Evolutionary conservation across 805 yeast species (phyloP), one percentile per base, ranked within the genome.

Genomic region (Yamadazyma endophytica): DNA sequence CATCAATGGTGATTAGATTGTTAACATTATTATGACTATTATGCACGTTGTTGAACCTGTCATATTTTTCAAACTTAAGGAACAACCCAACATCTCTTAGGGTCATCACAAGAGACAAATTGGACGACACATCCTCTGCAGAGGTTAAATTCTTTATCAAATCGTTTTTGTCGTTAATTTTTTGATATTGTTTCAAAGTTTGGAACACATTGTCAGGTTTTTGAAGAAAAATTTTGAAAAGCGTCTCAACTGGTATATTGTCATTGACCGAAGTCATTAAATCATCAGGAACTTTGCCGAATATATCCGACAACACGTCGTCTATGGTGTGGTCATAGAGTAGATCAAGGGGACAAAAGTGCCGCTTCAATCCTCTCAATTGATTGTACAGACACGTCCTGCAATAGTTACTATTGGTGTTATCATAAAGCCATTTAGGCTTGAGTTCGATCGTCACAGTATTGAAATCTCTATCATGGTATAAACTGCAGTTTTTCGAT

Each of bases 371-470:
- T 2, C 52, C 53, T 19, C 65, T 58, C 28, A 52, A 37, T 19
- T 51, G 56, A 35, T 64, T 61, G 24, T 75, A 54, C 35, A 79
- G 79, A 44, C 84, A 77, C 3, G 80, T 77, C 5, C 84, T 54
- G 43, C 84, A 77, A 16, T 65, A 61, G 28, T 50, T 39, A 3
- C 74, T 64, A 21, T 47, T 47, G 11, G 56, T 60, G 22, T 74
- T 68, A 40, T 64, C 72, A 19, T 58, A 47, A 9, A 78, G 57
- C 83, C 83, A 77, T 49, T 77, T 77, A 1, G 84, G 84, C 46
- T 77, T 77, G 42, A 77, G 58, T 40, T 77, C 80, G 9, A 73
- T 46, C 2, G 63, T 55, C 1, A 52, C 43, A 5, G 54, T 47
- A 24, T 38, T 40, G 26, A 31, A 28, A 9, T 18, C 21, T 27